Evolutionary conservation across 257 asterid species (phyloP), one percentile per base, ranked within the genome.

Genomic region (Jacaranda mimosifolia): DNA sequence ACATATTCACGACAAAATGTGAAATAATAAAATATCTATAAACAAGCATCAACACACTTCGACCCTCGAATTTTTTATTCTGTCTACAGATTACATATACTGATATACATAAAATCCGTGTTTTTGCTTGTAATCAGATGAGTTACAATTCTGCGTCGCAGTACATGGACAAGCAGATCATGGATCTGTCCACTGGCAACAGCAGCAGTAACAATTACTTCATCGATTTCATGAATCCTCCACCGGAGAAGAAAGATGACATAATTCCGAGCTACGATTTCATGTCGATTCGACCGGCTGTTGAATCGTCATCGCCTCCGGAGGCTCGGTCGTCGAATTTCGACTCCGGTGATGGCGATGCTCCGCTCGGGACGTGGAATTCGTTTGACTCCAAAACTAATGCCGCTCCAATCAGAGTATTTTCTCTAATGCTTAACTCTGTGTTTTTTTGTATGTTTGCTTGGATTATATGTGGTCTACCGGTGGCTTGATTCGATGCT

Each of bases 111-210:
- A 51, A 3, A 53, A 3, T 8, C 26, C 21, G 38, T 60, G 13
- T 19, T 38, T 63, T 36, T 14, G 45, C 8, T 63, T 17, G 71
- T 36, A 60, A 65, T 71, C 80, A 71, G 79, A 88, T 88, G 92
- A 86, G 80, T 78, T 40, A 21, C 69, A 21, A 42, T 49, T 18
- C 26, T n/a, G 45, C 88, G 45, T 80, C 84, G 70, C 85, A 76
- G 73, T 86, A 74, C 19, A 89, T 87, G 91, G 92, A 89, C 84
- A 89, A 89, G 79, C 94, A 89, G 85, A 87, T 89, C 80, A 89
- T 87, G 94, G 91, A 89, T 87, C 88, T 87, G 73, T 87, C 91
- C 43, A 89, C 72, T 83, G 82, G 88, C 1, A 83, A 83, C 59
- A 69, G 26, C 62, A 42, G 6, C 79, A 64, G 35, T 67, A 67